These are phyloP conservation scores for Peltaster fructicola DNA, from an alignment of 2,329 filamentous ascomycete genomes.

Conservation along the genomic window DNA sequence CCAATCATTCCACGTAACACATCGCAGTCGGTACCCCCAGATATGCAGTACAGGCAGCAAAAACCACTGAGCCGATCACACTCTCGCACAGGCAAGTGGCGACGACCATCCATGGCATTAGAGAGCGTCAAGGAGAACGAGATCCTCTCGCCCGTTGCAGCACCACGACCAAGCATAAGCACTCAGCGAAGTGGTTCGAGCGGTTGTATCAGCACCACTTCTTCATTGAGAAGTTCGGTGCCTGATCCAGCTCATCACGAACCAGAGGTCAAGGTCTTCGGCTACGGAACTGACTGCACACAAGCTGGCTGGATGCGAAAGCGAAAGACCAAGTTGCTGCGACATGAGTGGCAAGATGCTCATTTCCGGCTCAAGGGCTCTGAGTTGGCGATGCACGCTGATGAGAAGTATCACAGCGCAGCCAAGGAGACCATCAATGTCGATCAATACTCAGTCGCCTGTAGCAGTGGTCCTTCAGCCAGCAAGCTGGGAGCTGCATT, in stretches of 20 bases:
- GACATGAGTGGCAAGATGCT: slow-evolving; percentile 84
- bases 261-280: slow-evolving; percentile 13
- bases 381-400: slow-evolving; percentile 47
- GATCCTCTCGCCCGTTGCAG: slow-evolving; percentile 10
- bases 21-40: slow-evolving; percentile 82
- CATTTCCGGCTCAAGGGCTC: slow-evolving; percentile 64
- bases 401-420: slow-evolving; percentile 36
- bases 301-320: slow-evolving; percentile 76
- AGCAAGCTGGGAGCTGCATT: slow-evolving; percentile 78
- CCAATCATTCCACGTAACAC: slow-evolving; percentile 53
- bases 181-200: too few relatives aligned
- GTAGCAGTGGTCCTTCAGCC: slow-evolving; percentile 54
- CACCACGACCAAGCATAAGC: slow-evolving; percentile 2
- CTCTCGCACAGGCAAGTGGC: slow-evolving; percentile 24
- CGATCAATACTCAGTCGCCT: slow-evolving; percentile 75
- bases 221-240: slow-evolving; percentile 8
- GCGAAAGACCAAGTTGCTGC: slow-evolving; percentile 72
- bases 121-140: slow-evolving; percentile 48
- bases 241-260: slow-evolving; percentile 18
- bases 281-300: slow-evolving; percentile 18
- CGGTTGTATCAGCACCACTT: slow-evolving; percentile 9
- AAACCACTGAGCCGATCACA: slow-evolving; percentile 18
- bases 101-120: slow-evolving; percentile 53
- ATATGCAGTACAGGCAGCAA: slow-evolving; percentile 60
- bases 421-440: slow-evolving; percentile 70